phyloP scores from a whole-genome alignment of 2,329 filamentous ascomycete species.

The Botrytis aclada region DNA sequence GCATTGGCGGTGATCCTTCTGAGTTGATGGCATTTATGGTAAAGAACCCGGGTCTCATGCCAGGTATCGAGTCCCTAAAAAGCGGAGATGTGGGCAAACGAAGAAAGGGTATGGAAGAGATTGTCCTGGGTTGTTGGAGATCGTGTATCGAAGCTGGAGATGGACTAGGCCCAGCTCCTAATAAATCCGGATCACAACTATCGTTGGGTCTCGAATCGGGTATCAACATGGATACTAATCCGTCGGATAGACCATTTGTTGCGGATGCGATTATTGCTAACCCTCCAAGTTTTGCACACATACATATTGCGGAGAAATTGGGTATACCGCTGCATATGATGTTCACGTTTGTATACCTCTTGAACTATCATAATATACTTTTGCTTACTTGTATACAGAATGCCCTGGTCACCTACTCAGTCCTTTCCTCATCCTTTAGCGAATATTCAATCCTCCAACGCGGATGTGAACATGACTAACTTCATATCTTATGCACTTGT shows the following conservation, averaged over 20 bases:
- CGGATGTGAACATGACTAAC: slow-evolving; percentile 61
- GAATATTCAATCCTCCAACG: slow-evolving; percentile 62
- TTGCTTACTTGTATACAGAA: slow-evolving; percentile 38
- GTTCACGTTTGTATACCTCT: slow-evolving; percentile 67
- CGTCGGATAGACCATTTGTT: slow-evolving; percentile 61
- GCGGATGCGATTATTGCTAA: slow-evolving; percentile 81
- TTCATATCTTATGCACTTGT: slow-evolving; percentile 67
- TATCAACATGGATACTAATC: slow-evolving; percentile 37
- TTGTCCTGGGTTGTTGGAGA: slow-evolving; percentile 82
- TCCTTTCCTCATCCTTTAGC: slow-evolving; percentile 68
- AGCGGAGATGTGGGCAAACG: slow-evolving; percentile 75
- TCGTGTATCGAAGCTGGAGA: slow-evolving; percentile 79
- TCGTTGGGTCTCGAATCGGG: slow-evolving; percentile 33
- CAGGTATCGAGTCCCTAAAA: slow-evolving; percentile 71
- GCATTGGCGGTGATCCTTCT: slow-evolving; percentile 71
- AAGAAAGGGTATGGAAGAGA: slow-evolving; percentile 71
- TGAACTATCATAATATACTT: not conserved
- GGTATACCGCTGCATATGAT: slow-evolving; percentile 78
- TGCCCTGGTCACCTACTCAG: slow-evolving; percentile 71
- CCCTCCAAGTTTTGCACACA: slow-evolving; percentile 72
- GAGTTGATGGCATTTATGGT: slow-evolving; percentile 89
- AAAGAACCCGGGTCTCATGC: slow-evolving; percentile 82
- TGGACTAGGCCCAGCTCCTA: slow-evolving; percentile 43
- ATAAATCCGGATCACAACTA: slow-evolving; percentile 28
- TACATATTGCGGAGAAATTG: slow-evolving; percentile 72